Conservation (phyloP, 2,329 filamentous ascomycete genomes). For the Calonectria pseudoturangicola region DNA sequence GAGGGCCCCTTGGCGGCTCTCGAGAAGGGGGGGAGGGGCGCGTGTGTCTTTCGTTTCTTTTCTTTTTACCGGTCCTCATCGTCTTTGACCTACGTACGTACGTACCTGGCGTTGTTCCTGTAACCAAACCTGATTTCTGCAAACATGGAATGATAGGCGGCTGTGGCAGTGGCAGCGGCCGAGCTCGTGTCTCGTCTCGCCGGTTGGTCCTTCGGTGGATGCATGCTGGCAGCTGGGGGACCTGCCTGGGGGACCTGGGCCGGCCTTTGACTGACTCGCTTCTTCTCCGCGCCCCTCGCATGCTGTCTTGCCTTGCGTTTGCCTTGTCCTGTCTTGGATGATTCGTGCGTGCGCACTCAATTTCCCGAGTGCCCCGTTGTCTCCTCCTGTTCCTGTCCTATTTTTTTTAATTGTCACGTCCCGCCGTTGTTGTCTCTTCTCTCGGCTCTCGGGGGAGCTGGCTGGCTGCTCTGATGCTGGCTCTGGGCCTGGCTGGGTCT, state of each 20-base stretch:
- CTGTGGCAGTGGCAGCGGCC: conserved; percentile 1
- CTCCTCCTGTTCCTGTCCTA: conserved; percentile 26
- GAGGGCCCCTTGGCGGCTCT: not conserved
- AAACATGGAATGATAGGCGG: not conserved
- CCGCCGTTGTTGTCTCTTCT: conserved; percentile 37
- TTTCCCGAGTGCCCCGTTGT: conserved; percentile 18
- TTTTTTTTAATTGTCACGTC: not conserved
- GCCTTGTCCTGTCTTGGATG: not conserved
- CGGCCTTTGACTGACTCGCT: conserved; percentile 9
- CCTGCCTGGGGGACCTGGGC: not conserved
- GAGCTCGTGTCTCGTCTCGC: not conserved
- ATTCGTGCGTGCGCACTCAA: not conserved
- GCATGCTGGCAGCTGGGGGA: too few relatives aligned
- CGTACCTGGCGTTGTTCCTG: not conserved
- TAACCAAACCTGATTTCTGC: not conserved
- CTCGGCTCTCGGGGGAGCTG: not conserved
- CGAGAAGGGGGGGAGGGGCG: not conserved
- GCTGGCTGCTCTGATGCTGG: not conserved
- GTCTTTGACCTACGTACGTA: not conserved
- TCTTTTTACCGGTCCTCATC: not conserved
- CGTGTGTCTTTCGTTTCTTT: not conserved
- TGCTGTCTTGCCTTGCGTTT: not conserved
- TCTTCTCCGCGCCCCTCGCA: not conserved
- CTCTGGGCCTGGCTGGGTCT: not conserved
- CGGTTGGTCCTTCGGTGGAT: too few relatives aligned